A percentile compares a stretch with the other conserved stretches of the same genome.
These are phyloP conservation scores for Diaporthe caulivora DNA, from an alignment of 2,329 filamentous ascomycete species.

Conservation along the genomic window DNA sequence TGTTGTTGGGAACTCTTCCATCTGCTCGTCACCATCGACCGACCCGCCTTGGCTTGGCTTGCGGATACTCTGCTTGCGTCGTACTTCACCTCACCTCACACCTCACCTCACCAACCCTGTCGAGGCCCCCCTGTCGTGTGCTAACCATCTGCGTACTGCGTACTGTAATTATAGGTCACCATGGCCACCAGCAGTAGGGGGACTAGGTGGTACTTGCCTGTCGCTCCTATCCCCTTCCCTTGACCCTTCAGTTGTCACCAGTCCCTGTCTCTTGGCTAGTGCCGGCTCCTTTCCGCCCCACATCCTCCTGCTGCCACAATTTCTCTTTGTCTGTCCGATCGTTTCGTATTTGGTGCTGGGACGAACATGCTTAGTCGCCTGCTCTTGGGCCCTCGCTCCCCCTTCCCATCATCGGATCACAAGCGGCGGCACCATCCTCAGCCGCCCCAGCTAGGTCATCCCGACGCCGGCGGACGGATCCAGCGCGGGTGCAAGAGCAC, in stretches of 20 bases:
- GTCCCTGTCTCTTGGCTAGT: constrained; percentile 15
- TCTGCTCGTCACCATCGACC: constrained; percentile 4
- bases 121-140: constrained; percentile 7
- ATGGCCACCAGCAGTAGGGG: neutral
- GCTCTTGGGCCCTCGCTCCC: constrained; percentile 9
- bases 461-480: constrained; percentile 30
- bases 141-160: constrained; percentile 17
- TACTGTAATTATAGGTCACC: constrained; percentile 3
- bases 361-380: constrained; percentile 31
- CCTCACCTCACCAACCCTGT: constrained; percentile 4
- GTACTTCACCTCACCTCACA: neutral
- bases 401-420: constrained; percentile 20
- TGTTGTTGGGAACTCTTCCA: neutral
- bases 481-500: constrained; percentile 21
- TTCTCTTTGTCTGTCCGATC: constrained; percentile 28
- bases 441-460: constrained; percentile 24
- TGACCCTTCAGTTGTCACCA: neutral
- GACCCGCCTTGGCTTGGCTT: neutral
- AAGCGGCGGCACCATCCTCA: constrained; percentile 34
- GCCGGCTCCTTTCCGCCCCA: constrained; percentile 28
- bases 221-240: neutral
- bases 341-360: constrained; percentile 33
- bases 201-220: neutral
- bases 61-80: neutral
- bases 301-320: constrained; percentile 27